Evolutionary conservation across 176 grass and related monocot genomes (phyloP).

Genomic region (Stipa capillata): DNA sequence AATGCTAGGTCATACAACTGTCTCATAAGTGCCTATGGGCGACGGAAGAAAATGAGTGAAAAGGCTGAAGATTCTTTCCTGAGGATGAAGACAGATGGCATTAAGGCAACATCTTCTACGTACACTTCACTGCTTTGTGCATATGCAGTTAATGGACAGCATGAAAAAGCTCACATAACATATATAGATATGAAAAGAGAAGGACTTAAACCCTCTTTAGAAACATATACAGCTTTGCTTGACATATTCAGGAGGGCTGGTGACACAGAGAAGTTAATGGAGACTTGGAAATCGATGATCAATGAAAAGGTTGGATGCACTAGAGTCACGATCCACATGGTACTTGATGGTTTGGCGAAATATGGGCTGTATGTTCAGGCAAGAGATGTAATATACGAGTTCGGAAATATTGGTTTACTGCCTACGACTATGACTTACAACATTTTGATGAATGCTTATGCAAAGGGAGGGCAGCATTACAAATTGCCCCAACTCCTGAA

Average conservation of each 20-base stretch:
- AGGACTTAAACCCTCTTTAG: conserved; percentile 63
- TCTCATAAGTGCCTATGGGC: conserved; percentile 73
- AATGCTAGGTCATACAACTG: conserved; percentile 65
- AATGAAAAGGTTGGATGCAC: conserved; percentile 52
- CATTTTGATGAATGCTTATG: conserved; percentile 96
- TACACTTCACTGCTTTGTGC: conserved; percentile 69
- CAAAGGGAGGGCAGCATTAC: conserved; percentile 77
- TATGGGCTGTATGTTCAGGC: conserved; percentile 80
- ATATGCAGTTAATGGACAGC: conserved; percentile 54
- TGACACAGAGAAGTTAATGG: conserved; percentile 54
- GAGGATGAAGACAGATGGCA: conserved; percentile 66
- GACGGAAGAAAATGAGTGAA: conserved; percentile 69
- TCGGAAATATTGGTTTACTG: conserved; percentile 54
- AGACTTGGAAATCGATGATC: conserved; percentile 83
- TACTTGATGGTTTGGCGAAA: conserved; percentile 84
- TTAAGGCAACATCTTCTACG: conserved; percentile 51
- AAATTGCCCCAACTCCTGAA: conserved; percentile 81
- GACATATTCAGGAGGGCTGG: conserved; percentile 64
- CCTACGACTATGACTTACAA: conserved; percentile 85
- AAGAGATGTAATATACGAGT: conserved; percentile 73
- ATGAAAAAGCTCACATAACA: conserved; percentile 50
- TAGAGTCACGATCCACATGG: conserved; percentile 63
- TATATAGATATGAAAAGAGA: conserved; percentile 74
- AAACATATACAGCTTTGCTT: conserved; percentile 67
- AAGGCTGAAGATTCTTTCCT: conserved; percentile 79